Evolutionary conservation across 257 asterid species (phyloP), one percentile per base, ranked within the genome.

Genomic region (Thymus mandschuricus): DNA sequence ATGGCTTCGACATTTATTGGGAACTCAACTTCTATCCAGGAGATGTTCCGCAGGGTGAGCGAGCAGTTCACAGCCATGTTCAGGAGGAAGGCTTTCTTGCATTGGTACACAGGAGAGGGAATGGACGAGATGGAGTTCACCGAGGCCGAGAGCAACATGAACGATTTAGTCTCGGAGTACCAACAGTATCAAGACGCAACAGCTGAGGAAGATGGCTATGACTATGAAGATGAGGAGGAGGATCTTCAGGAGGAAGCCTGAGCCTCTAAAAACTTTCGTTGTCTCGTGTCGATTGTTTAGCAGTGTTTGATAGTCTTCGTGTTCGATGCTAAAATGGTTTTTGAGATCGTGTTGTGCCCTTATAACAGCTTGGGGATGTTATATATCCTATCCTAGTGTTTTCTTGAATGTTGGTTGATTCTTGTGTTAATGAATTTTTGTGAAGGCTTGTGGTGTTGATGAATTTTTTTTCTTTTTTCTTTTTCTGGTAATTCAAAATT

Each of bases 181-280:
- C 96, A 89, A 61, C 96, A 89, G 58, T 86, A 86, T 70, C 96
- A 89, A 71, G 95, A 87, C 50, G 95, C 96, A 6, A 78, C 95
- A 1, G 96, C 96, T 0, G 96, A 89, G 15, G 96, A 89, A 74
- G 96, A 87, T 8, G 89, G 77, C 6, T 81, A 89, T 65, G 86
- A 86, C 0, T 82, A 87, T 1, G 95, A 86, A 60, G 94, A 89
- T 0, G 96, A 83, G 70, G 92, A 84, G 38, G 92, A 83, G 28
- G 95, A 87, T 1, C 79, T 62, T 34, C 66, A 10, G 65, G 87
- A 83, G 72, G 90, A 80, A 45, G 86, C 70, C 58, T 84, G 68
- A 81, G 48, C 8, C 8, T 35, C 66, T 65, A 5, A 38, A 38
- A 31, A 12, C 29, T 8, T 27, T 28, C 21, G 27, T 2, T 7